These are phyloP conservation scores for Wickerhamiella musiphila DNA, from an alignment of 805 yeast species.

Conservation along the genomic window DNA sequence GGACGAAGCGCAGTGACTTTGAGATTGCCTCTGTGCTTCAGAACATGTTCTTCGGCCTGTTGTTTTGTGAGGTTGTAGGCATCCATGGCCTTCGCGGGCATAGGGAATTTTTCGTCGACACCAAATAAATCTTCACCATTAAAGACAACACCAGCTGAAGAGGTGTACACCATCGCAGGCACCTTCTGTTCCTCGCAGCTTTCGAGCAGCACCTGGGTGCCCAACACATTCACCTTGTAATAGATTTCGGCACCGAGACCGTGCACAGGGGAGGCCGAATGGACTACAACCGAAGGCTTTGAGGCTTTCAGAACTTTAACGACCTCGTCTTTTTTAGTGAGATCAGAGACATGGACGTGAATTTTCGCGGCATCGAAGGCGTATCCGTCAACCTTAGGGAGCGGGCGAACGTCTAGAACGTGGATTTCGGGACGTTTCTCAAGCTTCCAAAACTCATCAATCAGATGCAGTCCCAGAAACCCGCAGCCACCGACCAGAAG, in stretches of 20 bases:
- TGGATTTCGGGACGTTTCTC: conserved; percentile 55
- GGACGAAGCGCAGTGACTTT: conserved; percentile 82
- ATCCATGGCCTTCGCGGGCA: conserved; percentile 85
- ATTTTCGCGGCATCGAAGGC: conserved; percentile 48
- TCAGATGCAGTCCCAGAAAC: conserved; percentile 77
- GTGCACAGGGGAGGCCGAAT: conserved; percentile 93
- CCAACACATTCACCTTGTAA: conserved; percentile 77
- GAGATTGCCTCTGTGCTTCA: conserved; percentile 50
- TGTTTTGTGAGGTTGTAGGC: conserved; percentile 94
- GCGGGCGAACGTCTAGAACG: conserved; percentile 81
- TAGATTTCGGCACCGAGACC: conserved; percentile 70
- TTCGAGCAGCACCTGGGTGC: conserved; percentile 58
- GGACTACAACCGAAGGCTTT: conserved; percentile 64
- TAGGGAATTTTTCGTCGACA: conserved; percentile 90
- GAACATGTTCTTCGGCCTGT: conserved; percentile 66
- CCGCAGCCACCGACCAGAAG: conserved; percentile 93
- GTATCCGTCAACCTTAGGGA: conserved; percentile 55
- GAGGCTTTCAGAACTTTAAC: conserved; percentile 38
- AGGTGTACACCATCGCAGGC: conserved; percentile 74
- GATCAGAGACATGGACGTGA: conserved; percentile 59
- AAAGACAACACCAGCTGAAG: conserved; percentile 94
- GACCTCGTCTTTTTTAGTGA: conserved; percentile 60
- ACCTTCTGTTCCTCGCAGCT: conserved; percentile 36
- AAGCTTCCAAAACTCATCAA: conserved; percentile 61
- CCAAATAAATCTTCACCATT: conserved; percentile 85